Evolutionary conservation across 352 stramenopile species (phyloP).

Genomic region (Globisporangium carolinianum): DNA sequence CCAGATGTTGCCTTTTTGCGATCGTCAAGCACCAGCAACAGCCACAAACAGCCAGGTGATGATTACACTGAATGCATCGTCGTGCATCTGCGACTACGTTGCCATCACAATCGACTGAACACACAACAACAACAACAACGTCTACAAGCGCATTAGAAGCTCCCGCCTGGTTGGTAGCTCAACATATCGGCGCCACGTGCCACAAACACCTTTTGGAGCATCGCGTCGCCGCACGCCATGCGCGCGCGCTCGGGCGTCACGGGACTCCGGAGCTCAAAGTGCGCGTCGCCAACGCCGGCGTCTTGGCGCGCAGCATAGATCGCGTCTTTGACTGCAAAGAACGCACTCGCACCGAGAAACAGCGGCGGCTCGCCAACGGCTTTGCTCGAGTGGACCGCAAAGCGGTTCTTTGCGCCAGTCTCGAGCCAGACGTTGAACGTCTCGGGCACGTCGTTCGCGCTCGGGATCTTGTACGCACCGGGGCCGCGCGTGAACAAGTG

Average conservation of each 20-base stretch:
- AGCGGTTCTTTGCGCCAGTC: slow-evolving; percentile 90
- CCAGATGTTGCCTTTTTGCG: too few relatives aligned
- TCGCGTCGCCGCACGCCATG: slow-evolving; percentile 71
- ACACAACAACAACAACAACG: neutral
- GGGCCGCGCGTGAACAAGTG: slow-evolving; percentile 92
- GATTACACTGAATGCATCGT: too few relatives aligned
- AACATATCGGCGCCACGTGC: slow-evolving; percentile 53
- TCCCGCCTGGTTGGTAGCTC: slow-evolving; percentile 54
- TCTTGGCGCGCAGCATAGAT: slow-evolving; percentile 81
- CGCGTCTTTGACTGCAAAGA: slow-evolving; percentile 95
- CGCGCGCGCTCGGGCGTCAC: slow-evolving; percentile 78
- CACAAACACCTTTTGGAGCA: slow-evolving; percentile 65
- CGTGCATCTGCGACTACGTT: neutral
- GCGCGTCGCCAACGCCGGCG: slow-evolving; percentile 32
- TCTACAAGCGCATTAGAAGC: slow-evolving; percentile 29
- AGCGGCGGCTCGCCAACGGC: slow-evolving; percentile 95
- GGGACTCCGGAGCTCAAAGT: slow-evolving; percentile 73
- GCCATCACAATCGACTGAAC: neutral
- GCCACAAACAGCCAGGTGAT: too few relatives aligned
- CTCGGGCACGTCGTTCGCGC: slow-evolving; percentile 93
- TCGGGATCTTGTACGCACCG: slow-evolving; percentile 96
- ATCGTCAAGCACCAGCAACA: too few relatives aligned
- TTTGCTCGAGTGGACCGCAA: slow-evolving; percentile 95
- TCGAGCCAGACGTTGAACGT: slow-evolving; percentile 94
- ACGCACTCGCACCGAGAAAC: slow-evolving; percentile 91